These are phyloP conservation scores for Xeromyces bisporus DNA, from an alignment of 495 filamentous ascomycete genomes.

Conservation along the genomic window DNA sequence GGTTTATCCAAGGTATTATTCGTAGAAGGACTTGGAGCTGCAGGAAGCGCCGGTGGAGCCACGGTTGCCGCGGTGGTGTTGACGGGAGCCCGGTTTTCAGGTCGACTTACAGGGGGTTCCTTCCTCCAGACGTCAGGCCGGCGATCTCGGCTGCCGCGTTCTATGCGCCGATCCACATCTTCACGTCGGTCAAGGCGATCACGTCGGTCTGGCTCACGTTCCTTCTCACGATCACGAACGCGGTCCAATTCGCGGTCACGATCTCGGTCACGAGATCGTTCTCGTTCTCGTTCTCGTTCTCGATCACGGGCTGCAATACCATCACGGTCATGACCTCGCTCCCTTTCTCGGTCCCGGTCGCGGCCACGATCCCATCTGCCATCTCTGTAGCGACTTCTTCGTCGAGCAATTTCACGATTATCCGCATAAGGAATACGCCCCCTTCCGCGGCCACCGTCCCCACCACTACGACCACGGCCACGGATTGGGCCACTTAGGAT, in stretches of 20 bases:
- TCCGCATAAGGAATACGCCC: slow-evolving; percentile 38
- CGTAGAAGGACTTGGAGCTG: too few relatives aligned
- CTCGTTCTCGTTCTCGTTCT: too few relatives aligned
- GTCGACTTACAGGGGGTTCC: slow-evolving; percentile 25
- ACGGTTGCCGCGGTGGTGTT: too few relatives aligned
- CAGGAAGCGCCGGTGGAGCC: too few relatives aligned
- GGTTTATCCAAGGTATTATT: slow-evolving; percentile 16
- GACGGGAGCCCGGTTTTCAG: too few relatives aligned
- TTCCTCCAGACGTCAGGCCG: slow-evolving; percentile 40
- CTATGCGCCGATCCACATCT: slow-evolving; percentile 31
- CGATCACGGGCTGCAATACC: slow-evolving; percentile 11
- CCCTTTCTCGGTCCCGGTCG: slow-evolving; percentile 21
- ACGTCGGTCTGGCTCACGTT: slow-evolving; percentile 19
- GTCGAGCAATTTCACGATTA: slow-evolving; percentile 40
- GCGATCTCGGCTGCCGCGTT: slow-evolving; percentile 12
- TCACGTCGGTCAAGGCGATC: slow-evolving; percentile 12
- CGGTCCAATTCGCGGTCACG: slow-evolving; percentile 5
- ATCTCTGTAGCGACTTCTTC: slow-evolving; percentile 55
- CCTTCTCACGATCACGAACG: slow-evolving; percentile 21
- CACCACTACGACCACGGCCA: slow-evolving; percentile 49
- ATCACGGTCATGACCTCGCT: slow-evolving; percentile 15
- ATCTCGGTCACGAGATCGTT: too few relatives aligned
- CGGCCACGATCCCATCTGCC: slow-evolving; percentile 34
- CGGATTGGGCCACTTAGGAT: slow-evolving; percentile 39
- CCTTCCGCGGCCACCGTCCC: slow-evolving; percentile 42